Evolutionary conservation across 1,284 basidiomycete genomes (phyloP).

Genomic region (Trametes versicolor): DNA sequence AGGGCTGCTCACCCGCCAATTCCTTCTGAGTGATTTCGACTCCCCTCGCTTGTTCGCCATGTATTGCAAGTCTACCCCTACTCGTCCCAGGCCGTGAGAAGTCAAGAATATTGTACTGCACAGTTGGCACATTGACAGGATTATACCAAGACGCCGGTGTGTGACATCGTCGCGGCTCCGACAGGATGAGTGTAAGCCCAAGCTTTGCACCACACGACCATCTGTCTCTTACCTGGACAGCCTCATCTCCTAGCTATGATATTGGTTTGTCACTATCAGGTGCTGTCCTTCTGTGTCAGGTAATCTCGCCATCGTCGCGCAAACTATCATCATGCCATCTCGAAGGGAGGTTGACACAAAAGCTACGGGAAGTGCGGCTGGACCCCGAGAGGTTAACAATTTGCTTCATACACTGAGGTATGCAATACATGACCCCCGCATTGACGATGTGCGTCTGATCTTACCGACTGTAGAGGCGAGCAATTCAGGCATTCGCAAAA

Average conservation of each 20-base stretch:
- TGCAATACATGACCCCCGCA: too few relatives aligned
- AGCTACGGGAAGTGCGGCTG: not conserved
- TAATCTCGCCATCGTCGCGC: not conserved
- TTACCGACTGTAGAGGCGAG: slow-evolving; percentile 60
- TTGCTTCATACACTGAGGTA: slow-evolving; percentile 40
- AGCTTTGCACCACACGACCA: slow-evolving; percentile 2
- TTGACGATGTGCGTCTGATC: not conserved
- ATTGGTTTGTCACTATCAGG: not conserved
- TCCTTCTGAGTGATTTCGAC: not conserved
- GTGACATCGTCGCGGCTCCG: not conserved
- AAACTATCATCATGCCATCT: slow-evolving; percentile 7
- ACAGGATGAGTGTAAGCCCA: not conserved
- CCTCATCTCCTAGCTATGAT: slow-evolving; percentile 17
- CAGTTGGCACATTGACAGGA: too few relatives aligned
- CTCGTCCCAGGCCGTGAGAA: too few relatives aligned
- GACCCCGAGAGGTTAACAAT: slow-evolving; percentile 37
- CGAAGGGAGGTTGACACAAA: slow-evolving; percentile 12
- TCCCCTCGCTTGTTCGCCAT: not conserved
- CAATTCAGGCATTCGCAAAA: slow-evolving; percentile 73
- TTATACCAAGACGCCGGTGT: not conserved
- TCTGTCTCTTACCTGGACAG: not conserved
- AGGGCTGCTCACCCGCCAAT: not conserved
- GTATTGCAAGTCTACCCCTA: not conserved
- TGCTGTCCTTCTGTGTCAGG: slow-evolving; percentile 9
- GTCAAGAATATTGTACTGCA: too few relatives aligned